Evolutionary conservation across 1,284 basidiomycete genomes (phyloP), one percentile per base, ranked within the genome.

Genomic region (Papiliotrema flavescens): DNA sequence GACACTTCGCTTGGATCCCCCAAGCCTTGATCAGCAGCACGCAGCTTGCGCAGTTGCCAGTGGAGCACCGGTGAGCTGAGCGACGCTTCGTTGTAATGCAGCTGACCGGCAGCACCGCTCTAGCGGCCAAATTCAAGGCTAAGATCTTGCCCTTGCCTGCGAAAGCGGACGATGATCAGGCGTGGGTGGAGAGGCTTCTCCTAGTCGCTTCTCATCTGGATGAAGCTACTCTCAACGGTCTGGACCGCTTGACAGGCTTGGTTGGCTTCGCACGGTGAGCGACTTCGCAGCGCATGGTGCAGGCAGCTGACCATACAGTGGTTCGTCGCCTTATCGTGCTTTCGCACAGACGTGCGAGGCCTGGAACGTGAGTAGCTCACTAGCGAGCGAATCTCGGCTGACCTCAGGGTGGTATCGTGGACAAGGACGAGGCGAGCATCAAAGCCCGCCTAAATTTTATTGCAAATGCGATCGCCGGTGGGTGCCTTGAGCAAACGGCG

Each of bases 1-100:
- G 80, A 20, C 90, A 95, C 51, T 97, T 98, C 68, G 84, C 84
- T 0, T 99, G 96, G 96, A 98, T 99, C 57, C 94, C 96, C 0
- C 81, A 86, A 34, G 80, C 81, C 40, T 79, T 98, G 28, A 79
- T 89, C 40, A 79, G 78, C 54, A 82, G 82, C 54, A 51, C 62
- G 13, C 55, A 59, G 39, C 61, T 56, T 19, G 79, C 80, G 5
- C 76, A 78, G 19, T 69, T 80, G 4, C 81, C 78, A 11, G 50
- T 73, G 0, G 87, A 89, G 66, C 79, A 84, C 47, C 82, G 83
- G 84, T 87, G 56, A 47, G 81, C 69, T 32, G 19, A 13, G n/a
- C n/a, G n/a, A n/a, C 17, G 9, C 41, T 34, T n/a, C 49, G 22
- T 14, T 39, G 3, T 2, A 50, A 32, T 23, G 36, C 17, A 7